Conservation (phyloP, 495 filamentous ascomycete species). For the Aspergillus campestris region DNA sequence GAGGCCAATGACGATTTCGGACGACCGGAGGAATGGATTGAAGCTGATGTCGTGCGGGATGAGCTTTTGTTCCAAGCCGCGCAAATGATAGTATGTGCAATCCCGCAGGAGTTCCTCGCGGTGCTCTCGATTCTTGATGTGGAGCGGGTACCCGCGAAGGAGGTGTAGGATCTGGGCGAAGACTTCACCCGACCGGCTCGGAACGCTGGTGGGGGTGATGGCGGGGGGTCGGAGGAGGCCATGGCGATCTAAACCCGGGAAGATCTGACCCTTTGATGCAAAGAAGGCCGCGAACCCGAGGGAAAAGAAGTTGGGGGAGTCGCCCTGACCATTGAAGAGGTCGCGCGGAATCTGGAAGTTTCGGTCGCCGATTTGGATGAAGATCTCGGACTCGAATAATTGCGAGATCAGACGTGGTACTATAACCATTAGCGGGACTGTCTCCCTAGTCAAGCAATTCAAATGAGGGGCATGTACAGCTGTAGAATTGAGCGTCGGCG, state of each 20-base stretch:
- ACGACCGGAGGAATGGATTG: slow-evolving; percentile 56
- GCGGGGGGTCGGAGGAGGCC: slow-evolving; percentile 84
- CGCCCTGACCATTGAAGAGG: slow-evolving; percentile 74
- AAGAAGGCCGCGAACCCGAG: slow-evolving; percentile 90
- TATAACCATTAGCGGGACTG: slow-evolving; percentile 21
- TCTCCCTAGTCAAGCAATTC: background rate
- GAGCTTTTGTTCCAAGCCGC: slow-evolving; percentile 80
- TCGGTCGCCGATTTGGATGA: slow-evolving; percentile 75
- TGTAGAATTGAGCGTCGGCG: slow-evolving; percentile 95
- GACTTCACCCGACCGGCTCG: slow-evolving; percentile 67
- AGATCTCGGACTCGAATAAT: slow-evolving; percentile 90
- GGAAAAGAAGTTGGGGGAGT: slow-evolving; percentile 92
- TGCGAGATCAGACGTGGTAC: slow-evolving; percentile 85
- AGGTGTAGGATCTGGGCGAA: slow-evolving; percentile 81
- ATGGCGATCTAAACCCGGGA: slow-evolving; percentile 74
- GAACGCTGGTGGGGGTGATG: slow-evolving; percentile 73
- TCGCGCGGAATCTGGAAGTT: slow-evolving; percentile 88
- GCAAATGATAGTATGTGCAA: slow-evolving; percentile 87
- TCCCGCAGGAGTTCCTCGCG: slow-evolving; percentile 74
- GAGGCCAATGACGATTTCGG: slow-evolving; percentile 75
- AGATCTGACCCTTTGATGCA: slow-evolving; percentile 66
- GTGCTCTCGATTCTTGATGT: slow-evolving; percentile 70
- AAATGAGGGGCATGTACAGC: slow-evolving; percentile 39
- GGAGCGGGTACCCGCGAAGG: slow-evolving; percentile 77
- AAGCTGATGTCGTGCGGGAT: slow-evolving; percentile 70